These are phyloP conservation scores for Aphanocladium album DNA, from an alignment of 2,329 filamentous ascomycete genomes.

Conservation along the genomic window DNA sequence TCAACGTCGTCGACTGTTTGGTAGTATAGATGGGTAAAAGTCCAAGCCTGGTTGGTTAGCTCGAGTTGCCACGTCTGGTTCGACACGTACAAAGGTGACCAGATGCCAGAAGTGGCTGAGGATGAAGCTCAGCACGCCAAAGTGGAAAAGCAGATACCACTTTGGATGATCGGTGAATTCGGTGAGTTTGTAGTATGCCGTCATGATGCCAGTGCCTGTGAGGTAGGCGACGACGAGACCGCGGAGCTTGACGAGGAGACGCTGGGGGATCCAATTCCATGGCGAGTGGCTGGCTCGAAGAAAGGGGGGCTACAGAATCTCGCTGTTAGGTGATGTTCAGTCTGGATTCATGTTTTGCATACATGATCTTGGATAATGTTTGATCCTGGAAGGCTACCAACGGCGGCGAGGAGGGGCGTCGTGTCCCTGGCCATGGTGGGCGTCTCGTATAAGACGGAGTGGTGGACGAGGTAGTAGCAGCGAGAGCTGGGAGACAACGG, in stretches of 20 bases:
- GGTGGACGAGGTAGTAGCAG: background rate
- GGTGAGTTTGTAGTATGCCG: slow-evolving; percentile 42
- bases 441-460: background rate
- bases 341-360: slow-evolving; percentile 9
- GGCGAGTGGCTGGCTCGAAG: slow-evolving; percentile 48
- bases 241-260: slow-evolving; percentile 39
- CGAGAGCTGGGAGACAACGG: slow-evolving; percentile 11
- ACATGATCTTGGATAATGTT: slow-evolving; percentile 33
- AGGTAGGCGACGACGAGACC: slow-evolving; percentile 39
- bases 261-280: slow-evolving; percentile 43
- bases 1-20: slow-evolving; percentile 35
- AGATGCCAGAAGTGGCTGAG: slow-evolving; percentile 42
- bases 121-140: slow-evolving; percentile 40
- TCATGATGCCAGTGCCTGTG: slow-evolving; percentile 34
- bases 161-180: slow-evolving; percentile 33
- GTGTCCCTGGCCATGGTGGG: slow-evolving; percentile 26
- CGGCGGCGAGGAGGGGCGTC: slow-evolving; percentile 29
- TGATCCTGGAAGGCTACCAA: slow-evolving; percentile 27
- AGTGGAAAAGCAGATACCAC: slow-evolving; percentile 45
- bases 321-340: background rate
- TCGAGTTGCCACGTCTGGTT: background rate
- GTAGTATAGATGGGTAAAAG: slow-evolving; percentile 46
- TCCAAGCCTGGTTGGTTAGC: slow-evolving; percentile 38
- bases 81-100: slow-evolving; percentile 38
- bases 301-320: slow-evolving; percentile 44